Base-by-base conservation (phyloP, 441 rosid species). In the Capsella rubella region DNA sequence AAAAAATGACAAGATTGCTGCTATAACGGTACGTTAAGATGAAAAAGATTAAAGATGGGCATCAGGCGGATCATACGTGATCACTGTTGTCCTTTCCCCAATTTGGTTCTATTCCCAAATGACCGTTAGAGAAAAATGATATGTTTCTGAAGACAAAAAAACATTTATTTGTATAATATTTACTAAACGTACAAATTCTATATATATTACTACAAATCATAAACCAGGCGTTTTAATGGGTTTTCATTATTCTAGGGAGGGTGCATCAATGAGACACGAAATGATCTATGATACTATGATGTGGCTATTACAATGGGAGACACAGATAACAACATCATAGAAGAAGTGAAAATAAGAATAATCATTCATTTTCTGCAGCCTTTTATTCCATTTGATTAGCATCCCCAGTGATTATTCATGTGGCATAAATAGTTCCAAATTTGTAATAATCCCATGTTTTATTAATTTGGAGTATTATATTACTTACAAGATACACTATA, bases 251-350 rank as follows among this genome's bases (percentile, higher is more conserved):
- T 32, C 12, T 27, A 8, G 35, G 15, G 53, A 18, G 61, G 15
- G 39, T 21, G 35, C 51, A 73, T 45, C 50, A 65, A 14, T 25
- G 65, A 56, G 77, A 57, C 67, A 66, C 49, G 40, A 50, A 66
- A 66, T 66, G 77, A 9, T 54, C 46, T 62, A 63, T 28, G 69
- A 76, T 76, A 16, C 18, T 16, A 21, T 21, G 66, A 69, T 64
- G 64, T 63, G 59, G 59, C 32, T 69, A 46, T 40, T 54, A 16
- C 49, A 69, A 46, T 69, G 79, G 79, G 61, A 69, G 71, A 69
- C 79, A 69, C 0, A 16, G 27, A 74, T n/a, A 67, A 16, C 37
- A 67, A 59, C 68, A 40, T 62, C 18, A 34, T 4, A 39, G 8
- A 47, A 47, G 0, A 34, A 3, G 46, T 13, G 46, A 42, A 43